A percentile compares a stretch with the other conserved stretches of the same genome.
Evolutionary conservation across 208 protist genomes (phyloP).

Genomic region (Entamoeba histolytica): DNA sequence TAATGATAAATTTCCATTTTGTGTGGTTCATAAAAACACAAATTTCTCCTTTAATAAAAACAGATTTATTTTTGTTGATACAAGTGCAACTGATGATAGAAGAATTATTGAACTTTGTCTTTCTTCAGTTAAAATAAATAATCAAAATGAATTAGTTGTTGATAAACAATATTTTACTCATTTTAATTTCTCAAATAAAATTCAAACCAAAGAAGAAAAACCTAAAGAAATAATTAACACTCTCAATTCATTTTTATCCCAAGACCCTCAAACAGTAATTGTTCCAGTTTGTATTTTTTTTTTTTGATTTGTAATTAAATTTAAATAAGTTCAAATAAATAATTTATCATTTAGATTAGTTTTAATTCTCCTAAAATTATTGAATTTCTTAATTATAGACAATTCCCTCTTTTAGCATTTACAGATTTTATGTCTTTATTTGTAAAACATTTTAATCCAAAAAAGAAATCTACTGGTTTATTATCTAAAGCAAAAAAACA

Average conservation of each 20-base stretch:
- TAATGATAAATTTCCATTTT: neutral
- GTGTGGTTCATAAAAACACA: neutral
- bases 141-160: neutral
- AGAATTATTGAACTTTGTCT: neutral
- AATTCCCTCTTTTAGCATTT: neutral
- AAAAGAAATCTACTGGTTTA: neutral
- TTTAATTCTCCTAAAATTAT: neutral
- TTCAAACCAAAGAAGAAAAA: neutral
- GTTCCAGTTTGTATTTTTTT: neutral
- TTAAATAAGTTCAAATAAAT: too few relatives aligned
- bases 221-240: neutral
- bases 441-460: neutral
- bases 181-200: neutral
- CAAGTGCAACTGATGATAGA: neutral
- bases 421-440: neutral
- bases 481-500: neutral
- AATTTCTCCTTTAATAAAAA: neutral
- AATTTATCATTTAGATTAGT: neutral
- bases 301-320: too few relatives aligned
- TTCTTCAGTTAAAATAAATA: neutral
- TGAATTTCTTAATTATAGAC: neutral
- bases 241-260: neutral
- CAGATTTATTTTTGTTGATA: neutral
- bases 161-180: neutral
- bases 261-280: neutral